These are phyloP conservation scores for Brassica nigra DNA, from an alignment of 345 rosid species.

Conservation along the genomic window DNA sequence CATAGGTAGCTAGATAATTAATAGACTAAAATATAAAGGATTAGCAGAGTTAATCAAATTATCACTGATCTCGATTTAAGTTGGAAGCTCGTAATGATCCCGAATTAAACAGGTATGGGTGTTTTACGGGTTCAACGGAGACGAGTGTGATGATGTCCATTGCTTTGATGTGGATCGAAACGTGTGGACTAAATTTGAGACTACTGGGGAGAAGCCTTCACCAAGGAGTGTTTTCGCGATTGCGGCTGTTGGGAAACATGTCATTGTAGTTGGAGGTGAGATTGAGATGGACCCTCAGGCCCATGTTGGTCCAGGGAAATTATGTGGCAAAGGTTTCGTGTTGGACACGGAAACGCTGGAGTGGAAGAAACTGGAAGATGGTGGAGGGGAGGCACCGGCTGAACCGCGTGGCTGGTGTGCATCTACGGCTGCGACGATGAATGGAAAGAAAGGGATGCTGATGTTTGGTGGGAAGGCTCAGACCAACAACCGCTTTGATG, in stretches of 20 bases:
- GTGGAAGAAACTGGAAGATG: slow-evolving; percentile 21
- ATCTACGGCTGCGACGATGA: not conserved
- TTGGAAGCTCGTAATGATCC: not conserved
- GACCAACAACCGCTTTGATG: slow-evolving; percentile 15
- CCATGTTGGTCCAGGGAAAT: slow-evolving; percentile 22
- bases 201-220: slow-evolving; percentile 20
- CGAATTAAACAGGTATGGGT: slow-evolving; percentile 22
- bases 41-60: not conserved
- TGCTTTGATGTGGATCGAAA: slow-evolving; percentile 18
- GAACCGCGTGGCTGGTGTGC: slow-evolving; percentile 30
- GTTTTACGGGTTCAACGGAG: slow-evolving; percentile 21
- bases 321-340: slow-evolving; percentile 11
- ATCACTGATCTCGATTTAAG: not conserved
- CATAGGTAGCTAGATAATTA: not conserved
- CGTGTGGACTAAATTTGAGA: slow-evolving; percentile 11
- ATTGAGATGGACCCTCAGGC: not conserved
- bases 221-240: slow-evolving; percentile 21
- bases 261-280: slow-evolving; percentile 33
- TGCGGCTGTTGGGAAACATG: slow-evolving; percentile 19
- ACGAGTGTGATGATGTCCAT: slow-evolving; percentile 12
- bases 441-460: slow-evolving; percentile 33
- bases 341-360: slow-evolving; percentile 25
- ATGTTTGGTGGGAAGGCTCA: slow-evolving; percentile 29
- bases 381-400: not conserved
- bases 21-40: not conserved